These are phyloP conservation scores for Neofusicoccum parvum DNA, from an alignment of 2,329 filamentous ascomycete species.

Conservation along the genomic window DNA sequence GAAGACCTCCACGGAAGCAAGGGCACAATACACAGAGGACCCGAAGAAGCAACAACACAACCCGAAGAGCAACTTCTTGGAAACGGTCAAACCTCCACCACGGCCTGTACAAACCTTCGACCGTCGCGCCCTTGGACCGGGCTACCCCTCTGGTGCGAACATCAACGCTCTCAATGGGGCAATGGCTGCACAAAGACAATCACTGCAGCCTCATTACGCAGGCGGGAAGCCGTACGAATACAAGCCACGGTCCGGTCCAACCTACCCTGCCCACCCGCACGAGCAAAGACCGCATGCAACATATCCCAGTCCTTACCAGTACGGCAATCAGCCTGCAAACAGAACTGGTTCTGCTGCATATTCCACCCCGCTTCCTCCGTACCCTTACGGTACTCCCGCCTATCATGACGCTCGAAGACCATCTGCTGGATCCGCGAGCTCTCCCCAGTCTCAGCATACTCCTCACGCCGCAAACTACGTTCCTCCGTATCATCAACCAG, in stretches of 20 bases:
- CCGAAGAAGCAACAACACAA: conserved; percentile 64
- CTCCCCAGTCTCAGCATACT: not conserved
- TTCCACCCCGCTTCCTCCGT: not conserved
- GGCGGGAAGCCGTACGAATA: conserved; percentile 20
- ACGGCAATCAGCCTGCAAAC: not conserved
- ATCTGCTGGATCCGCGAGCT: conserved; percentile 4
- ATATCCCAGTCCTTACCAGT: not conserved
- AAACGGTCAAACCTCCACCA: conserved; percentile 57
- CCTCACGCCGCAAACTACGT: not conserved
- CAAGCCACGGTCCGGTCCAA: conserved; percentile 9
- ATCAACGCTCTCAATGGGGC: conserved; percentile 21
- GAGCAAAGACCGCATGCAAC: not conserved
- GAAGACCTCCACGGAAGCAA: conserved; percentile 82
- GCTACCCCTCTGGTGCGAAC: conserved; percentile 14
- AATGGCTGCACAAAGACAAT: conserved; percentile 19
- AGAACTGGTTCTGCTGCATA: not conserved
- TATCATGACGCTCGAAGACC: not conserved
- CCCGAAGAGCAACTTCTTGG: conserved; percentile 70
- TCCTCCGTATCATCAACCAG: conserved; percentile 8
- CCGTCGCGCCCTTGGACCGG: not conserved
- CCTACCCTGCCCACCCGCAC: not conserved
- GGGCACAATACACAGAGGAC: conserved; percentile 87
- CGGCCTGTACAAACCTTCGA: conserved; percentile 24
- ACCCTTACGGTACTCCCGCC: not conserved
- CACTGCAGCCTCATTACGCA: conserved; percentile 11